A percentile compares a stretch with the other conserved stretches of the same genome.
These are phyloP conservation scores for Phialophora expanda DNA, from an alignment of 2,329 filamentous ascomycete genomes.

Conservation along the genomic window DNA sequence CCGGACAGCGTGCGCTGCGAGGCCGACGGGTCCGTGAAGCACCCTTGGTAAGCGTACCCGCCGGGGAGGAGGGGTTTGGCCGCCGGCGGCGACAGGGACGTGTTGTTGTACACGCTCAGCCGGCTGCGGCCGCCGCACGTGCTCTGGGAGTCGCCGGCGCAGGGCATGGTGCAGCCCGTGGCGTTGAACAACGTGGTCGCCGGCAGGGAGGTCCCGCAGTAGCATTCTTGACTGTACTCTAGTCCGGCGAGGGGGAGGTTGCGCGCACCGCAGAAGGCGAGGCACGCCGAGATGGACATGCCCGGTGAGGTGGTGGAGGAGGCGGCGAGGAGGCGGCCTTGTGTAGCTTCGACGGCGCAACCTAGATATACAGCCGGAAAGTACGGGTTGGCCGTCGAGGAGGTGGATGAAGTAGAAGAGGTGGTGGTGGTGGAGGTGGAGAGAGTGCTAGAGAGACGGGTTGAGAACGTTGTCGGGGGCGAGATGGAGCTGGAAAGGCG, in stretches of 20 bases:
- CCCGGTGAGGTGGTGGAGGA: conserved; percentile 50
- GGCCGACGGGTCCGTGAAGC: conserved; percentile 35
- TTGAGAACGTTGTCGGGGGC: neutral
- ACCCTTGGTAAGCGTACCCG: conserved; percentile 33
- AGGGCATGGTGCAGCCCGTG: conserved; percentile 39
- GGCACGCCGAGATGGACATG: conserved; percentile 52
- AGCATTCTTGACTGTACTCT: conserved; percentile 48
- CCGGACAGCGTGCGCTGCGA: conserved; percentile 26
- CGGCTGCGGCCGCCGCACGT: conserved; percentile 40
- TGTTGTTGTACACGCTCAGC: conserved; percentile 31
- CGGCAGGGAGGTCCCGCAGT: conserved; percentile 39
- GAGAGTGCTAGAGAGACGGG: neutral
- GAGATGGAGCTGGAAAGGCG: neutral
- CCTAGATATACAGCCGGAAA: conserved; percentile 27
- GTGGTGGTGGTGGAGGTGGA: neutral
- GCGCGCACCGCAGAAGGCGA: conserved; percentile 34
- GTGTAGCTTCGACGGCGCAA: conserved; percentile 30
- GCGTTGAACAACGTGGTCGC: conserved; percentile 24
- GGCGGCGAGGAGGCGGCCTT: conserved; percentile 51
- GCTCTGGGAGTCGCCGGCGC: conserved; percentile 37
- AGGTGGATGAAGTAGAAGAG: conserved; percentile 3
- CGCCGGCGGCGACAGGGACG: conserved; percentile 26
- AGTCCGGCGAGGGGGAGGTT: conserved; percentile 31
- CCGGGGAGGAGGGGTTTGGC: conserved; percentile 17
- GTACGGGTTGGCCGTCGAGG: conserved; percentile 12